Percentiles rank a stretch among this genome's conserved stretches.
These are phyloP conservation scores for Globisporangium heterothallicum DNA, from an alignment of 352 stramenopile species.

Conservation along the genomic window DNA sequence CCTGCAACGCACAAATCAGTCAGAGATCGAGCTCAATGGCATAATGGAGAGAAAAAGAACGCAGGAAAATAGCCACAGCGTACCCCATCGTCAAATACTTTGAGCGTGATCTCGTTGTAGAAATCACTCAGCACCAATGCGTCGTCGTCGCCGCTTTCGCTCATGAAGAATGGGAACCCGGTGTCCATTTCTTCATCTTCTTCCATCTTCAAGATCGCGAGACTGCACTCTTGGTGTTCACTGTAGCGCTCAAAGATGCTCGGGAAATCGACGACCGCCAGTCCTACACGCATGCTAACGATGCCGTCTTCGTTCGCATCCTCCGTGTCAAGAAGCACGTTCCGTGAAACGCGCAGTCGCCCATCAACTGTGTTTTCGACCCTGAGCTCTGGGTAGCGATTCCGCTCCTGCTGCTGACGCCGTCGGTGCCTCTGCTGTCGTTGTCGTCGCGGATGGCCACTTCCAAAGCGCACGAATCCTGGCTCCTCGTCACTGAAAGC, in stretches of 20 bases:
- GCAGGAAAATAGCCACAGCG: too few species aligned
- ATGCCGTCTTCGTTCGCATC: slow-evolving; percentile 65
- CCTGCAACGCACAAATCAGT: slow-evolving; percentile 19
- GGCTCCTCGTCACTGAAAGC: background rate
- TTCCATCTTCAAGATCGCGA: slow-evolving; percentile 71
- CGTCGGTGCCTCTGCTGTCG: background rate
- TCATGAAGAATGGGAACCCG: slow-evolving; percentile 69
- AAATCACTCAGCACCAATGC: slow-evolving; percentile 47
- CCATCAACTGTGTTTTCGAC: slow-evolving; percentile 46
- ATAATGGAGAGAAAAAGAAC: too few species aligned
- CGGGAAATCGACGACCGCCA: slow-evolving; percentile 68
- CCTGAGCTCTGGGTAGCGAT: slow-evolving; percentile 48
- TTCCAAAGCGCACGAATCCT: background rate
- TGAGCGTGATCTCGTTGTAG: slow-evolving; percentile 61
- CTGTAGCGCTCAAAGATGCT: slow-evolving; percentile 64
- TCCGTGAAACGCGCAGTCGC: slow-evolving; percentile 41
- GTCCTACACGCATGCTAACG: slow-evolving; percentile 51
- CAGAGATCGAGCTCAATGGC: too few species aligned
- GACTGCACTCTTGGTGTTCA: slow-evolving; percentile 56
- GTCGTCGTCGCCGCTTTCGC: slow-evolving; percentile 61
- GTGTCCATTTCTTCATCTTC: slow-evolving; percentile 64
- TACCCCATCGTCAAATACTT: slow-evolving; percentile 49
- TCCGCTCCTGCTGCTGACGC: background rate
- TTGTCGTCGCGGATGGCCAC: background rate
- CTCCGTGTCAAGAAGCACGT: slow-evolving; percentile 60